Conservation (phyloP, 2,329 filamentous ascomycete species). For the Ceratocystis colombiana region DNA sequence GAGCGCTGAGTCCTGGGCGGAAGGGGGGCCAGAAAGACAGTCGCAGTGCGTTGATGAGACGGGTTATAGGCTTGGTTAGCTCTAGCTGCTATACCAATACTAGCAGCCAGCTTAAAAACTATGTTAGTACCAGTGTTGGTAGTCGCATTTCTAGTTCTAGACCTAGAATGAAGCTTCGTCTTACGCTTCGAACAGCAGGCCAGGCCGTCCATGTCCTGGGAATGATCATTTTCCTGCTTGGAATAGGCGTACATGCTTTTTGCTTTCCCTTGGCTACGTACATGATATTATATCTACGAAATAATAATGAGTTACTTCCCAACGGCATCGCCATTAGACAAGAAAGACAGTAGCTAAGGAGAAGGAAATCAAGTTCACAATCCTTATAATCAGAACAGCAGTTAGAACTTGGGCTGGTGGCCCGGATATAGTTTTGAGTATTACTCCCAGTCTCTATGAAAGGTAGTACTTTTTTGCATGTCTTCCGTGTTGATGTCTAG, state of each 20-base stretch:
- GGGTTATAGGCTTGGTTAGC: too few species aligned
- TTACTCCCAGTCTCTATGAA: constrained; percentile 40
- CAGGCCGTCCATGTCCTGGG: background rate
- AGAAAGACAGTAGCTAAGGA: background rate
- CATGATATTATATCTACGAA: background rate
- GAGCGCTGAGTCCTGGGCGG: background rate
- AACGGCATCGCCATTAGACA: background rate
- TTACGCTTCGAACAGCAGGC: background rate
- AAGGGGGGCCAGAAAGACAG: background rate
- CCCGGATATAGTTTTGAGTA: constrained; percentile 32
- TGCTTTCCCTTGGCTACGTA: background rate
- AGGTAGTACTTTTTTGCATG: constrained; percentile 36
- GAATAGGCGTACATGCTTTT: background rate
- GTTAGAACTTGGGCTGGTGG: background rate
- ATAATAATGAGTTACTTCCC: background rate
- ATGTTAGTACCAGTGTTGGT: background rate
- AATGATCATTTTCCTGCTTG: background rate
- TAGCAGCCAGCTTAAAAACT: background rate
- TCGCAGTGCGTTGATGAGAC: background rate
- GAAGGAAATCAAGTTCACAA: background rate
- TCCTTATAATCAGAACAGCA: background rate
- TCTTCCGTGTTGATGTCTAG: constrained; percentile 46
- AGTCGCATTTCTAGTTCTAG: background rate
- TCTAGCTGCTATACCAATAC: background rate
- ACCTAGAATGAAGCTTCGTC: background rate